Percentiles rank a stretch among this genome's conserved stretches.
Evolutionary conservation across 1,139 yeast species (phyloP).

Genomic region (Debaryomyces fabryi): DNA sequence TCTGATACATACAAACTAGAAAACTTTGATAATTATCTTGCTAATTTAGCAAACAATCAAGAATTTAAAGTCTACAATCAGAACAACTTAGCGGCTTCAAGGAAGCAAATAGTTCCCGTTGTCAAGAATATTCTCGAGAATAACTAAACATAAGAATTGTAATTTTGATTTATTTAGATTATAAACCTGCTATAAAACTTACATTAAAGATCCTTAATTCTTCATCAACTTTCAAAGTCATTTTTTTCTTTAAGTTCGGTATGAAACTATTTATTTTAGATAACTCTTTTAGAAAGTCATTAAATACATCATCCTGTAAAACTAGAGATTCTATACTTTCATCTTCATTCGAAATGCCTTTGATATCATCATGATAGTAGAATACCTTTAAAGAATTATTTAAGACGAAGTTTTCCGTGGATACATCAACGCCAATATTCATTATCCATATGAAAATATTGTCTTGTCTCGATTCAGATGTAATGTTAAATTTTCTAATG

Average conservation of each 20-base stretch:
- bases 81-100: slow-evolving; percentile 59
- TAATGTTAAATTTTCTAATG: slow-evolving; percentile 58
- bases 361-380: slow-evolving; percentile 25
- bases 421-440: slow-evolving; percentile 46
- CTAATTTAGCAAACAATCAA: slow-evolving; percentile 16
- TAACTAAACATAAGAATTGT: background rate
- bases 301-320: slow-evolving; percentile 29
- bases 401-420: slow-evolving; percentile 20
- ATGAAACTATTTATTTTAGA: slow-evolving; percentile 26
- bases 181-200: slow-evolving; percentile 22
- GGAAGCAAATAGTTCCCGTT: slow-evolving; percentile 86
- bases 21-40: slow-evolving; percentile 12
- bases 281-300: slow-evolving; percentile 29
- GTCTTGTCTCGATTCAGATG: slow-evolving; percentile 61
- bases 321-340: slow-evolving; percentile 42
- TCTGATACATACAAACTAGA: slow-evolving; percentile 20
- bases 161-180: background rate
- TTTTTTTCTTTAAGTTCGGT: slow-evolving; percentile 31
- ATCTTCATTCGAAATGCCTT: slow-evolving; percentile 18
- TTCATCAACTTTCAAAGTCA: slow-evolving; percentile 20
- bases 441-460: slow-evolving; percentile 67
- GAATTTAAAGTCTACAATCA: slow-evolving; percentile 50
- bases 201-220: slow-evolving; percentile 24
- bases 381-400: slow-evolving; percentile 46
- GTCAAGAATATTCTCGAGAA: slow-evolving; percentile 37